Evolutionary conservation across 2,329 filamentous ascomycete genomes (phyloP).

Genomic region (Phialocephala sp.): DNA sequence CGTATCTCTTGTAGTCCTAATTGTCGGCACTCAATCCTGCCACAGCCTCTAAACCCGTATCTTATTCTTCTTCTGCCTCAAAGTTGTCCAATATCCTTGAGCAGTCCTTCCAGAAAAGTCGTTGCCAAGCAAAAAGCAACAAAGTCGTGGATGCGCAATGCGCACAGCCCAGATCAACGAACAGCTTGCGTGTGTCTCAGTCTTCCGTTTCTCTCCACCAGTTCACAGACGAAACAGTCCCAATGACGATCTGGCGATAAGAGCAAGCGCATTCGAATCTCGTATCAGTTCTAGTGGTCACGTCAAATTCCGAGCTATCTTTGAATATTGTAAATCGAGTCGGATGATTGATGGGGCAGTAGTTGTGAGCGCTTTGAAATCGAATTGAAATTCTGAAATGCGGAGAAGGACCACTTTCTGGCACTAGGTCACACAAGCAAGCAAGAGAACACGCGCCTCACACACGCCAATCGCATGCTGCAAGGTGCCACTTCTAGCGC

Average conservation of each 20-base stretch:
- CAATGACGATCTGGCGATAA: not conserved
- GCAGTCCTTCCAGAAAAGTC: not conserved
- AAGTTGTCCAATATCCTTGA: not conserved
- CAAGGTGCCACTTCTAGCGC: not conserved
- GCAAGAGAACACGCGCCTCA: not conserved
- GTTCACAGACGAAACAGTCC: slow-evolving; percentile 2
- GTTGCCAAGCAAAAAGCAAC: not conserved
- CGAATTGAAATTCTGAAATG: not conserved
- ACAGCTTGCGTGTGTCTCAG: slow-evolving; percentile 4
- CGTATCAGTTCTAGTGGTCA: not conserved
- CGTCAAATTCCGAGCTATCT: not conserved
- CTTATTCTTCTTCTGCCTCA: not conserved
- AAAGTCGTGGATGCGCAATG: not conserved
- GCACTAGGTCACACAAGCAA: not conserved
- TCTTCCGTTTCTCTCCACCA: not conserved
- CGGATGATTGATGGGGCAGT: no score
- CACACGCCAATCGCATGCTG: not conserved
- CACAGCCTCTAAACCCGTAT: not conserved
- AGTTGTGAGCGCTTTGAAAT: not conserved
- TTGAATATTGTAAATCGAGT: not conserved
- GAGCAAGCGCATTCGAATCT: not conserved
- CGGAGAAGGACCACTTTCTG: not conserved
- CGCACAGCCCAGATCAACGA: not conserved
- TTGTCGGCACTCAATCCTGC: not conserved
- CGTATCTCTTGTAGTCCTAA: not conserved